Evolutionary conservation across 2,329 filamentous ascomycete genomes (phyloP).

Genomic region (Hansfordia pulvinata): DNA sequence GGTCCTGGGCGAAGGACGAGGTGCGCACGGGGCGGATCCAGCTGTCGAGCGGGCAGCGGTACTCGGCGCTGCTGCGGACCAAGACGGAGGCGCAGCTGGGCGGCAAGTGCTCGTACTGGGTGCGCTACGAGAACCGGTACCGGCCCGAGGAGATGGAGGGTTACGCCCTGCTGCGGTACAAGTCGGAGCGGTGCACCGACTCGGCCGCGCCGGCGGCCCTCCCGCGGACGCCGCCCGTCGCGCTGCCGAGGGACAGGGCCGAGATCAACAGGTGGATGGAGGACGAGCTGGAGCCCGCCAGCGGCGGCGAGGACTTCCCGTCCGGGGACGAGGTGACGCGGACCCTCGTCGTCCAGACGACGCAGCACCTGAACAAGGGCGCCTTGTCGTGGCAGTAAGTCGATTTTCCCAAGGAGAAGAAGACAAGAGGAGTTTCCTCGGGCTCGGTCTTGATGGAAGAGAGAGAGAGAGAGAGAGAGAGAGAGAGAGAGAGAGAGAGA

Average conservation of each 20-base stretch:
- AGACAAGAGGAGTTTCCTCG: no score
- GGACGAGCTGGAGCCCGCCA: slow-evolving; percentile 26
- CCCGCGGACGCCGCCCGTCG: slow-evolving; percentile 13
- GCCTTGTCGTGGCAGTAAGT: slow-evolving; percentile 21
- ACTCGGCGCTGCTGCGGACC: slow-evolving; percentile 38
- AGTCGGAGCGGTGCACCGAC: slow-evolving; percentile 4
- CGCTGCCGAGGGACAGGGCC: slow-evolving; percentile 17
- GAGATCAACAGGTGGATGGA: slow-evolving; percentile 24
- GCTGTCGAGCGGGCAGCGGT: slow-evolving; percentile 43
- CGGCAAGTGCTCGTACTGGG: slow-evolving; percentile 23
- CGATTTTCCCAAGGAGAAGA: no score
- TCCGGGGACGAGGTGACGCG: slow-evolving; percentile 32
- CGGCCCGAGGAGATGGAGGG: slow-evolving; percentile 27
- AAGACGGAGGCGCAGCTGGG: slow-evolving; percentile 32
- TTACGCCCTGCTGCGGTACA: slow-evolving; percentile 36
- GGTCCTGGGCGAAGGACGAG: slow-evolving; percentile 35
- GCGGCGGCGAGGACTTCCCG: slow-evolving; percentile 18
- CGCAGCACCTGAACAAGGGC: slow-evolving; percentile 20
- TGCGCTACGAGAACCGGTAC: slow-evolving; percentile 35
- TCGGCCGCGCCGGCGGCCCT: slow-evolving; percentile 15
- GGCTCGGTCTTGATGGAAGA: no score
- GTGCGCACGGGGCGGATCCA: slow-evolving; percentile 35
- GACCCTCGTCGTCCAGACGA: slow-evolving; percentile 29
- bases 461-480: no score
- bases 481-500: no score